phyloP scores from a whole-genome alignment of 1,284 basidiomycete genomes.

The Quambalaria eucalypti region DNA sequence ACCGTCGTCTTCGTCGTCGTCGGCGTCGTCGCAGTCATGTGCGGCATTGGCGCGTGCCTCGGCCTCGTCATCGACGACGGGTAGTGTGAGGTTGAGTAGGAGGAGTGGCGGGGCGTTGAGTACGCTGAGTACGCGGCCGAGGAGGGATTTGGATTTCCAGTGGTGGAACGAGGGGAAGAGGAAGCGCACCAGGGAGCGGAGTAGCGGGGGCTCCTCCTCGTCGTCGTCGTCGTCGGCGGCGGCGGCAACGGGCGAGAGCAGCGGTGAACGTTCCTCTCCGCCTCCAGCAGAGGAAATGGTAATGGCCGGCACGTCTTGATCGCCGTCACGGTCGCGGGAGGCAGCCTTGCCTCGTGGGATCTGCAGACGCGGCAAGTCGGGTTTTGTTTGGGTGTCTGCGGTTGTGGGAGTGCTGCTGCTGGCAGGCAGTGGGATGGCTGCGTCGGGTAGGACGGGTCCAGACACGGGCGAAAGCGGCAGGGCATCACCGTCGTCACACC shows the following conservation, averaged over 20 bases:
- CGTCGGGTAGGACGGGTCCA: too few relatives aligned
- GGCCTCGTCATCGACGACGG: slow-evolving; percentile 61
- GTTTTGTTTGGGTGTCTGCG: not conserved
- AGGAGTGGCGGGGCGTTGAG: slow-evolving; percentile 80
- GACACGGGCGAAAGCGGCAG: too few relatives aligned
- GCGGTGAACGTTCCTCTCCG: not conserved
- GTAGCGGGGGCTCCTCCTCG: slow-evolving; percentile 1
- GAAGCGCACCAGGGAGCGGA: slow-evolving; percentile 28
- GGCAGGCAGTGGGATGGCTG: not conserved
- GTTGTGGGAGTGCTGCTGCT: not conserved
- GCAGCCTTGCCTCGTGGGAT: too few relatives aligned
- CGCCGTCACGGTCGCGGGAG: too few relatives aligned
- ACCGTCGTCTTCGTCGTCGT: too few relatives aligned
- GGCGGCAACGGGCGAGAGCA: slow-evolving; percentile 15
- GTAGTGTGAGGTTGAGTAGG: slow-evolving; percentile 75
- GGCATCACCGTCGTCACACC: slow-evolving; percentile 11
- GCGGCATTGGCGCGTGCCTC: slow-evolving; percentile 48
- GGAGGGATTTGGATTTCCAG: slow-evolving; percentile 62
- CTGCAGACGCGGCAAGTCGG: too few relatives aligned
- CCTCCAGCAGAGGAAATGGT: not conserved
- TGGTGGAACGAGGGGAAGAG: slow-evolving; percentile 79
- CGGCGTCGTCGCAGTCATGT: too few relatives aligned
- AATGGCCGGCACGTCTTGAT: too few relatives aligned
- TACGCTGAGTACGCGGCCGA: slow-evolving; percentile 66
- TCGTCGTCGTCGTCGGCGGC: slow-evolving; percentile 12